Conservation (phyloP, 108 stramenopile genomes). For the Conticribra guillardii region DNA sequence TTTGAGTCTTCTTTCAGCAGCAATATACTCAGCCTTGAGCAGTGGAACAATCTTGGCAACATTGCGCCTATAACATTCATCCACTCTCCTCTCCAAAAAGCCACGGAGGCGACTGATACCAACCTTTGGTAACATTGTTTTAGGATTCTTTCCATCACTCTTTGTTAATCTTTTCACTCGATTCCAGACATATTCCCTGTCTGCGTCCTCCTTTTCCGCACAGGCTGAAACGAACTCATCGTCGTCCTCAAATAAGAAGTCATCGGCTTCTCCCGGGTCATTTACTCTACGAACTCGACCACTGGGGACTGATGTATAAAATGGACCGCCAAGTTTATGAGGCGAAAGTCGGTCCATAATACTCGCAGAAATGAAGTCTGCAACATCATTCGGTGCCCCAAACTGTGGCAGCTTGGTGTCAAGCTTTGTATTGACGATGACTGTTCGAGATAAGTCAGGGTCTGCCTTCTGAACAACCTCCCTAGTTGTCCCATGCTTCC, state of each 20-base stretch:
- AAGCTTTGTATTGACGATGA: constrained; percentile 92
- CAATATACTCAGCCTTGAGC: constrained; percentile 81
- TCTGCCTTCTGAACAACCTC: constrained; percentile 85
- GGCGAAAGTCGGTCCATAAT: constrained; percentile 76
- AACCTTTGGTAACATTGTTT: constrained; percentile 58
- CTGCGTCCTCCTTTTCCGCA: constrained; percentile 64
- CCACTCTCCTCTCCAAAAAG: constrained; percentile 89
- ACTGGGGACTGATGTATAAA: constrained; percentile 92
- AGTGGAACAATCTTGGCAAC: constrained; percentile 92
- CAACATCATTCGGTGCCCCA: constrained; percentile 77
- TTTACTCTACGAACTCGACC: constrained; percentile 77
- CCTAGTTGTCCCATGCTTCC: constrained; percentile 91
- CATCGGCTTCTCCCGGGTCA: constrained; percentile 33
- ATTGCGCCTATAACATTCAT: constrained; percentile 90
- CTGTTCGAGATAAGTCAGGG: constrained; percentile 90
- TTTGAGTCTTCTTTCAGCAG: constrained; percentile 68
- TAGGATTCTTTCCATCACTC: constrained; percentile 34
- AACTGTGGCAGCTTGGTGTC: constrained; percentile 96
- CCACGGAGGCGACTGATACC: constrained; percentile 81
- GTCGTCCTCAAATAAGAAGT: constrained; percentile 76
- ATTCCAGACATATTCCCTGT: constrained; percentile 51
- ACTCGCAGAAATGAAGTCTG: constrained; percentile 81
- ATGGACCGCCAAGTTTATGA: constrained; percentile 90
- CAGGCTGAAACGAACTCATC: constrained; percentile 77
- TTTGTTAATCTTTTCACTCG: constrained; percentile 37